Conservation (phyloP, 192 early-diverging fungal species). For the Coemansia sp. region DNA sequence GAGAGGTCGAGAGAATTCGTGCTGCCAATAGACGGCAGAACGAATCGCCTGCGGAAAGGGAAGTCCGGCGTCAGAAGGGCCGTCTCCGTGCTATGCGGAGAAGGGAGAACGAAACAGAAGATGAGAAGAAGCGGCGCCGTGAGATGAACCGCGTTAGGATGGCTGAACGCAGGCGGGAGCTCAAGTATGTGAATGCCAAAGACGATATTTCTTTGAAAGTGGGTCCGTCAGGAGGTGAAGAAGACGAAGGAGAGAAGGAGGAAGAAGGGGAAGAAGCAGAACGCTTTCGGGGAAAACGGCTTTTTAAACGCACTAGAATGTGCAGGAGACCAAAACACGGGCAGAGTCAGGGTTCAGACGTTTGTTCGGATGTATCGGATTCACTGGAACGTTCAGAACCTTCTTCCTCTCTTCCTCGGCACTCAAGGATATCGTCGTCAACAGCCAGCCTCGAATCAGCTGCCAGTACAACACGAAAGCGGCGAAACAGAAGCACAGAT, state of each 20-base stretch:
- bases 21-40: constrained; percentile 21
- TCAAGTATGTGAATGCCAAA: background rate
- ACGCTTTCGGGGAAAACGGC: background rate
- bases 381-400: background rate
- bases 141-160: constrained; percentile 35
- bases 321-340: too few species aligned
- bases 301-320: background rate
- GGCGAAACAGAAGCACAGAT: background rate
- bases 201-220: background rate
- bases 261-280: background rate
- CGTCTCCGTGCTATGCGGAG: constrained; percentile 20
- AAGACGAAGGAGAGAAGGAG: too few species aligned
- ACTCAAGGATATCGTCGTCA: background rate
- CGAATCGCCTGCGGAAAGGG: constrained; percentile 22
- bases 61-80: constrained; percentile 20
- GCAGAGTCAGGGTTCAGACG: too few species aligned
- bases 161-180: constrained; percentile 18
- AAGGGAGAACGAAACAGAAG: constrained; percentile 30
- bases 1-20: constrained; percentile 28
- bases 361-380: background rate
- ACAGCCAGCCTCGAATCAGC: background rate
- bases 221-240: too few species aligned
- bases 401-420: background rate
- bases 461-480: background rate
- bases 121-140: constrained; percentile 19